Percentiles rank a stretch among this genome's conserved stretches.
Evolutionary conservation across 768 basidiomycete species (phyloP).

Genomic region (Hypholoma fasciculare): DNA sequence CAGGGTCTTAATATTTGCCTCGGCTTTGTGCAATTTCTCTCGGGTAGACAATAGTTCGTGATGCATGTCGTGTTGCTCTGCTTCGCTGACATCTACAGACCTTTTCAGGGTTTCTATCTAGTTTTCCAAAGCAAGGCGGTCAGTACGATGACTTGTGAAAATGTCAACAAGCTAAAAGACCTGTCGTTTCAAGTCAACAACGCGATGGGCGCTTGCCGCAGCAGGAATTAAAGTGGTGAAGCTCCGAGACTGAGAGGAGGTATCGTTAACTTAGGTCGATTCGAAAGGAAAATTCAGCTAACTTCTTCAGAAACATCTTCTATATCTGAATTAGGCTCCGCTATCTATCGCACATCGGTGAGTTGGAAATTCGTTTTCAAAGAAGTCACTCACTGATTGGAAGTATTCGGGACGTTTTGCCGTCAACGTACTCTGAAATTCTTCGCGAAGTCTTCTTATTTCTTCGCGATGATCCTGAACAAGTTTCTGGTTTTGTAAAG

Average conservation of each 20-base stretch:
- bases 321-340: neutral
- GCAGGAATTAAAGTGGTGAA: no score
- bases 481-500: slow-evolving; percentile 17
- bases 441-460: slow-evolving; percentile 7
- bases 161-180: neutral
- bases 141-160: neutral
- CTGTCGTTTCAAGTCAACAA: neutral
- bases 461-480: slow-evolving; percentile 11
- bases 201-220: neutral
- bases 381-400: neutral
- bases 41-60: slow-evolving; percentile 21
- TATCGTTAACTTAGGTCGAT: neutral
- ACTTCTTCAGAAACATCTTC: neutral
- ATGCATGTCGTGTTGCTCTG: slow-evolving; percentile 21
- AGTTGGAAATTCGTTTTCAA: no score
- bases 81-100: slow-evolving; percentile 16
- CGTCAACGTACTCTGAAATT: neutral
- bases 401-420: neutral
- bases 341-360: neutral
- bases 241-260: no score
- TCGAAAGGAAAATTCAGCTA: neutral
- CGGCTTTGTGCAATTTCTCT: slow-evolving; percentile 27
- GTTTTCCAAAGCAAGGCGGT: neutral
- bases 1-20: slow-evolving; percentile 26
- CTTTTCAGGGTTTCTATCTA: slow-evolving; percentile 23